Percentiles rank a stretch among this genome's conserved stretches.
These are phyloP conservation scores for Jasminum sambac DNA, from an alignment of 257 asterid genomes.

Conservation along the genomic window DNA sequence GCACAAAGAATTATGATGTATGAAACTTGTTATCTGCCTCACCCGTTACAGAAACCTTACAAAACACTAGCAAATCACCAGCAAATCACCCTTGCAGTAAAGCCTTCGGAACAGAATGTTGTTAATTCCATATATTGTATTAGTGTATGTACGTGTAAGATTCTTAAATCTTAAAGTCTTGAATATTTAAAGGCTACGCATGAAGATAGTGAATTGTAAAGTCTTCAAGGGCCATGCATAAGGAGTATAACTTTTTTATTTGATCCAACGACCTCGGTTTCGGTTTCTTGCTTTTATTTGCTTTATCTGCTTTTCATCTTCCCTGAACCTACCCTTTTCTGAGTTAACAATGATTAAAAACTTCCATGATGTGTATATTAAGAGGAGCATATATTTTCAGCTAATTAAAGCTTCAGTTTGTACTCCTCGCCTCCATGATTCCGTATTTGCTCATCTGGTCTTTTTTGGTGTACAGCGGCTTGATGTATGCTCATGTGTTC, in stretches of 20 bases:
- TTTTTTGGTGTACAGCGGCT: neutral
- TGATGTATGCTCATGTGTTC: neutral
- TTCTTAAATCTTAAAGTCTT: neutral
- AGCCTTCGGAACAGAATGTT: neutral
- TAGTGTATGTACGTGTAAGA: neutral
- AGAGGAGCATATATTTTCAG: neutral
- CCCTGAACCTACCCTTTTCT: neutral
- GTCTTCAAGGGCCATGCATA: neutral
- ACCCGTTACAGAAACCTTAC: slow-evolving; percentile 13
- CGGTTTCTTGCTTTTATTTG: neutral
- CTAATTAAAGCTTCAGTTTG: neutral
- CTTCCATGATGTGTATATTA: neutral
- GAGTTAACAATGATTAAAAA: neutral
- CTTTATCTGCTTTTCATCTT: neutral
- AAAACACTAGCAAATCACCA: neutral
- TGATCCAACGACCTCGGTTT: neutral
- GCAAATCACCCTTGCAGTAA: neutral
- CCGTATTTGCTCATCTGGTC: neutral
- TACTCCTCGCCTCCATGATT: neutral
- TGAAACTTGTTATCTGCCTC: slow-evolving; percentile 15
- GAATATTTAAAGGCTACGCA: neutral
- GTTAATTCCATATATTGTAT: neutral
- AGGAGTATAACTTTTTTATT: neutral
- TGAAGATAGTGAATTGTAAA: neutral
- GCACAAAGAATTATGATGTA: slow-evolving; percentile 4